A percentile compares a stretch with the other conserved stretches of the same genome.
These are phyloP conservation scores for Colletotrichum sp. DNA, from an alignment of 2,329 filamentous ascomycete genomes.

Conservation along the genomic window DNA sequence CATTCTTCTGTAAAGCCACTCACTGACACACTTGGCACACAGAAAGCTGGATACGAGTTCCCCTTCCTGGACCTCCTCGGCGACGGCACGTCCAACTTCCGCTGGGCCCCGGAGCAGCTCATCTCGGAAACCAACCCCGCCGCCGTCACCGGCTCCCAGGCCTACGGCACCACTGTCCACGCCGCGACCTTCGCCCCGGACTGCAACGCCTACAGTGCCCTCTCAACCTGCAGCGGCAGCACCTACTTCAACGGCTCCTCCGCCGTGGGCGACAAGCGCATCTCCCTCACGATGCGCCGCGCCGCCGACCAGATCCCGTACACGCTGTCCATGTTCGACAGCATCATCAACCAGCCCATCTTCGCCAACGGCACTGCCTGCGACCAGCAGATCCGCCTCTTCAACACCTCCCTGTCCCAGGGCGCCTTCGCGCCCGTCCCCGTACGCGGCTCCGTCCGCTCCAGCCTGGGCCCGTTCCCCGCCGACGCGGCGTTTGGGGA, in stretches of 20 bases:
- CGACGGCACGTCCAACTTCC: constrained; percentile 56
- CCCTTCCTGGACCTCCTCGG: constrained; percentile 59
- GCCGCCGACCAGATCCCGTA: constrained; percentile 29
- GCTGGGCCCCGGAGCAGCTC: constrained; percentile 52
- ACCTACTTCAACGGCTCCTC: constrained; percentile 23
- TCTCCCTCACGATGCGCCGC: constrained; percentile 24
- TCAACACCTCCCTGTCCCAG: constrained; percentile 47
- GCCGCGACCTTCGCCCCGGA: constrained; percentile 49
- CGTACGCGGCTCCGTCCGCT: constrained; percentile 27
- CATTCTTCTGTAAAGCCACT: background rate
- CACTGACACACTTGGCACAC: background rate
- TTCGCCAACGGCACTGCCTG: constrained; percentile 46
- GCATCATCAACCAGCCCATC: constrained; percentile 60
- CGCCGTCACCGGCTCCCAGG: constrained; percentile 48
- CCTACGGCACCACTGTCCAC: constrained; percentile 50
- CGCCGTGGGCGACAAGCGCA: constrained; percentile 7
- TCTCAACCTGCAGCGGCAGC: background rate
- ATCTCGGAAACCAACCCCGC: constrained; percentile 46
- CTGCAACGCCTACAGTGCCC: constrained; percentile 52
- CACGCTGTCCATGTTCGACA: constrained; percentile 48
- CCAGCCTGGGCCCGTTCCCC: constrained; percentile 30
- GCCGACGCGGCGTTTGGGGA: background rate
- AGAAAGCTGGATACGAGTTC: constrained; percentile 59
- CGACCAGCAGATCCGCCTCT: constrained; percentile 49
- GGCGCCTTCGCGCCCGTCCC: constrained; percentile 29